These are phyloP conservation scores for Xerophyta viscosa DNA, from an alignment of 106 monocot species.

Conservation along the genomic window DNA sequence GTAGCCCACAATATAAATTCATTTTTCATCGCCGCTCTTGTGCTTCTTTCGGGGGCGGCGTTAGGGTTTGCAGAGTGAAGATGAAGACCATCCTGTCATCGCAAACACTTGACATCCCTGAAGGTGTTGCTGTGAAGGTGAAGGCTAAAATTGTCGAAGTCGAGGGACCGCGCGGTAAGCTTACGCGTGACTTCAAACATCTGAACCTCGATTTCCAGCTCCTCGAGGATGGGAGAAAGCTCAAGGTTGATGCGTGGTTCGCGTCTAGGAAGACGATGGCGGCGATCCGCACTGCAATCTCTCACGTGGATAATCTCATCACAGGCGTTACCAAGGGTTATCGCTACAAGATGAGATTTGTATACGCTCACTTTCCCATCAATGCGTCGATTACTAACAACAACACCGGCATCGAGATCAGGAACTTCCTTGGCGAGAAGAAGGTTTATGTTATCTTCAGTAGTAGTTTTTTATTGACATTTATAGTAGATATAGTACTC, in stretches of 20 bases:
- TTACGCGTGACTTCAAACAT: slow-evolving; percentile 63
- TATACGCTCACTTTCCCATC: slow-evolving; percentile 77
- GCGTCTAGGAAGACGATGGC: slow-evolving; percentile 51
- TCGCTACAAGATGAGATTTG: slow-evolving; percentile 76
- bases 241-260: slow-evolving; percentile 71
- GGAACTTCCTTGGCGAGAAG: slow-evolving; percentile 78
- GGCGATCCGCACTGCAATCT: slow-evolving; percentile 57
- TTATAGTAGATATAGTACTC: too few species aligned
- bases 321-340: slow-evolving; percentile 63
- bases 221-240: slow-evolving; percentile 36
- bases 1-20: too few species aligned
- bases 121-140: too few species aligned
- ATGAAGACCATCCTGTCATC: slow-evolving; percentile 49
- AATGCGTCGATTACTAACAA: slow-evolving; percentile 42
- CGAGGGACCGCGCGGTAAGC: slow-evolving; percentile 47
- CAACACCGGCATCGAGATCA: slow-evolving; percentile 44
- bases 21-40: too few species aligned
- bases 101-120: slow-evolving; percentile 59
- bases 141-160: slow-evolving; percentile 39
- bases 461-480: too few species aligned
- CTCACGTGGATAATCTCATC: slow-evolving; percentile 63
- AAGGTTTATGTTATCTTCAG: too few species aligned
- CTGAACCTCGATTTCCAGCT: slow-evolving; percentile 72
- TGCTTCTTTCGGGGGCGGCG: too few species aligned
- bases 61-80: too few species aligned